Evolutionary conservation across 2,329 filamentous ascomycete species (phyloP).

Genomic region (Neonectria hederae): DNA sequence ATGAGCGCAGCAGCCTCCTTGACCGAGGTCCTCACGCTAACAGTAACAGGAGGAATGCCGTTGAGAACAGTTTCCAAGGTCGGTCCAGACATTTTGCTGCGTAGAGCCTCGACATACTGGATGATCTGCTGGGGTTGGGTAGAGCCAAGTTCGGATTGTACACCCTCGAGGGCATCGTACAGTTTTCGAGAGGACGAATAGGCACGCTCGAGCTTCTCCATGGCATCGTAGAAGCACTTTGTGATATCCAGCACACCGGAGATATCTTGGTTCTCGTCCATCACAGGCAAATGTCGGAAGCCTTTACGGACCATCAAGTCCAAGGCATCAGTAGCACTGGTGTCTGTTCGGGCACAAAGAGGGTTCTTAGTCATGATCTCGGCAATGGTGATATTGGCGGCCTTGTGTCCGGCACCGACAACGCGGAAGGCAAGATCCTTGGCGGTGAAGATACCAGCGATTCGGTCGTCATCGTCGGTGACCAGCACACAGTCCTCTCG

Average conservation of each 20-base stretch:
- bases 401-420: constrained; percentile 89
- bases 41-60: constrained; percentile 90
- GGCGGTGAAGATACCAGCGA: constrained; percentile 98
- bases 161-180: constrained; percentile 96
- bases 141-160: constrained; percentile 94
- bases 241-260: constrained; percentile 98
- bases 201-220: constrained; percentile 98
- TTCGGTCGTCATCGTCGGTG: constrained; percentile 96
- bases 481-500: constrained; percentile 97
- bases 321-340: constrained; percentile 94
- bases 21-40: constrained; percentile 94
- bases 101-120: constrained; percentile 95
- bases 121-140: constrained; percentile 99
- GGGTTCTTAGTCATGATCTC: constrained; percentile 99
- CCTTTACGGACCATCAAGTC: constrained; percentile 99
- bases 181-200: constrained; percentile 98
- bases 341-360: constrained; percentile 95
- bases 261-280: constrained; percentile 99
- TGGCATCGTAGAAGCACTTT: constrained; percentile 99
- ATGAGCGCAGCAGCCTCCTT: constrained; percentile 95
- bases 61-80: constrained; percentile 95
- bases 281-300: constrained; percentile 96
- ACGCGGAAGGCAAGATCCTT: constrained; percentile 98
- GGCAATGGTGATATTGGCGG: constrained; percentile 88
- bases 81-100: constrained; percentile 96